Conservation (phyloP, 257 asterid species). For the Nyctanthes arbortristis region DNA sequence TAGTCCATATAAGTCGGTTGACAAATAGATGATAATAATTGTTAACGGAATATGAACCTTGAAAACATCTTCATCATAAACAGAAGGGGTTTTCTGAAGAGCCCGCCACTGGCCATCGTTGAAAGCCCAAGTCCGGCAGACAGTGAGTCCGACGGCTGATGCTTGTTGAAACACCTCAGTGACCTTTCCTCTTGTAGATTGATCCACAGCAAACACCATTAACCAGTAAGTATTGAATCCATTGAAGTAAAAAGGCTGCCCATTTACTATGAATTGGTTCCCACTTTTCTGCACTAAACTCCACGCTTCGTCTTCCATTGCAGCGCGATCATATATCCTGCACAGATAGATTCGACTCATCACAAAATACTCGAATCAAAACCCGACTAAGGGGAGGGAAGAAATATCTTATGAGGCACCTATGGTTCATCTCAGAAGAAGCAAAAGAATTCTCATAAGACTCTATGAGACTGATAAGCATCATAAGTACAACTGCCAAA, state of each 20-base stretch:
- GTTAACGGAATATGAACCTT: constrained; percentile 39
- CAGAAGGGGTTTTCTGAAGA: constrained; percentile 73
- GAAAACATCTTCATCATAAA: constrained; percentile 78
- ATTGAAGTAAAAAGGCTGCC: constrained; percentile 82
- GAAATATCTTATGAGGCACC: neutral
- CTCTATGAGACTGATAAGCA: neutral
- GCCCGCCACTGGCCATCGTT: constrained; percentile 97
- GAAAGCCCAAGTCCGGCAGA: constrained; percentile 97
- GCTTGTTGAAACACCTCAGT: constrained; percentile 77
- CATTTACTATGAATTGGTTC: constrained; percentile 63
- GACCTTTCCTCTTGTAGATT: constrained; percentile 74
- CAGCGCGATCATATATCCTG: constrained; percentile 16
- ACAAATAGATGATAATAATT: too few relatives aligned
- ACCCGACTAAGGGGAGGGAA: neutral
- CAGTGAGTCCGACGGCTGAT: constrained; percentile 71
- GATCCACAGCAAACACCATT: constrained; percentile 84
- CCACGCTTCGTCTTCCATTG: constrained; percentile 51
- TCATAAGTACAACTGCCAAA: neutral
- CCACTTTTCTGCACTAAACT: constrained; percentile 65
- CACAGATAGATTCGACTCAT: neutral
- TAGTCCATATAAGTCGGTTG: too few relatives aligned
- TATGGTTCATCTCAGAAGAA: neutral
- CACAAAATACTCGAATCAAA: neutral
- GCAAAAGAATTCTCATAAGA: neutral
- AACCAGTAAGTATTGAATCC: constrained; percentile 98